These are phyloP conservation scores for Cocos nucifera DNA, from an alignment of 176 grass and related monocot species.

Conservation along the genomic window DNA sequence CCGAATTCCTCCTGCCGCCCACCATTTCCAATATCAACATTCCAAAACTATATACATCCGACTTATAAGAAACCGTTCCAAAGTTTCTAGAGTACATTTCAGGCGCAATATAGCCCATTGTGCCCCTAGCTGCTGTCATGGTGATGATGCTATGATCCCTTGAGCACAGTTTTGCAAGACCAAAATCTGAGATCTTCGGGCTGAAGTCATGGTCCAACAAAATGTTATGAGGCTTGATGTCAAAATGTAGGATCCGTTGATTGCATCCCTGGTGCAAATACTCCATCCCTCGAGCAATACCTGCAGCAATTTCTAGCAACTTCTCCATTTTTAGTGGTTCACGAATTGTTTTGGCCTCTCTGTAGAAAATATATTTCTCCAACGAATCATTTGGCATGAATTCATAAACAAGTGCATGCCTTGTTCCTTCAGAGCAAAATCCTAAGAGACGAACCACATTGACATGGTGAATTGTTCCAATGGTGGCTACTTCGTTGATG, in stretches of 20 bases:
- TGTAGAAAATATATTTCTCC: constrained; percentile 29
- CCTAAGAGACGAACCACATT: constrained; percentile 50
- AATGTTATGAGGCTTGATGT: too few relatives aligned
- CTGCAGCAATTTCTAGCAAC: constrained; percentile 28
- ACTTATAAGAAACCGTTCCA: too few relatives aligned
- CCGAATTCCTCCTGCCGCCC: too few relatives aligned
- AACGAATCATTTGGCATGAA: constrained; percentile 49
- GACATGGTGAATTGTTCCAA: constrained; percentile 51
- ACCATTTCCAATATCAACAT: too few relatives aligned
- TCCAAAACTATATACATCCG: too few relatives aligned
- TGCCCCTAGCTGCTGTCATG: too few relatives aligned
- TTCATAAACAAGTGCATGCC: constrained; percentile 38
- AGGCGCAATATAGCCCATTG: too few relatives aligned
- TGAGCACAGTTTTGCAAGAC: too few relatives aligned
- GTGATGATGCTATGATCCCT: too few relatives aligned
- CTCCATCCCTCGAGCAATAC: constrained; percentile 47
- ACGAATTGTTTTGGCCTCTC: background rate
- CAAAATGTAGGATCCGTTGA: constrained; percentile 41
- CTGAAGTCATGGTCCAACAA: too few relatives aligned
- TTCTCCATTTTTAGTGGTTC: background rate
- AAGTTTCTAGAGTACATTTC: too few relatives aligned
- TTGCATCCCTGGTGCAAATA: constrained; percentile 62
- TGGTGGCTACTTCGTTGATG: constrained; percentile 72
- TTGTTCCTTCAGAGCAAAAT: constrained; percentile 38
- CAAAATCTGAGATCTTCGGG: too few relatives aligned